Evolutionary conservation across 1,139 yeast genomes (phyloP).

Genomic region (Geotrichum fermentans): DNA sequence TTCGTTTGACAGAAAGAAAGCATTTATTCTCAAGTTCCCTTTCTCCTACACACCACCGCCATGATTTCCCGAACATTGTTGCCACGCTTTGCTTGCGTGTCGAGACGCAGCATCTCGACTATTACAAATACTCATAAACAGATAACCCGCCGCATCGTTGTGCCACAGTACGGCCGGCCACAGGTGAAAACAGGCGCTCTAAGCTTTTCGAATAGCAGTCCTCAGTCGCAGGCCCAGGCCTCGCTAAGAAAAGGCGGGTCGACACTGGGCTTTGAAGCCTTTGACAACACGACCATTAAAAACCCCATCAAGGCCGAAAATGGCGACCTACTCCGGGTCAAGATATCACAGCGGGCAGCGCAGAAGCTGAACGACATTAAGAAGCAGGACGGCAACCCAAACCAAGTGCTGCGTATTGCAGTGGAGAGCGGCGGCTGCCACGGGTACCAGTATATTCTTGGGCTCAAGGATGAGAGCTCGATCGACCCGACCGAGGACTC

Average conservation of each 20-base stretch:
- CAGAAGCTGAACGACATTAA: conserved; percentile 55
- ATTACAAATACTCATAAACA: conserved; percentile 13
- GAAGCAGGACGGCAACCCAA: conserved; percentile 52
- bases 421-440: conserved; percentile 99
- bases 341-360: conserved; percentile 46
- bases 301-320: conserved; percentile 35
- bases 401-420: conserved; percentile 63
- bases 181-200: not conserved
- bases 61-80: not conserved
- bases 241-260: conserved; percentile 14
- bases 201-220: conserved; percentile 11
- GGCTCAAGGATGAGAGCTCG: conserved; percentile 50
- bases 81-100: not conserved
- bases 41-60: not conserved
- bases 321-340: conserved; percentile 37
- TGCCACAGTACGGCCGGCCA: conserved; percentile 9
- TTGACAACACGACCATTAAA: conserved; percentile 27
- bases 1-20: not conserved
- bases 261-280: conserved; percentile 24
- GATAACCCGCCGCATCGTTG: conserved; percentile 11
- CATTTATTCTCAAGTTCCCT: not conserved
- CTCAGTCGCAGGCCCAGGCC: conserved; percentile 1
- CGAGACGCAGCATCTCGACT: conserved; percentile 9
- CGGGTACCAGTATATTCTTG: conserved; percentile 86
- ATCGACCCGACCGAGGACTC: conserved; percentile 42